Conservation (phyloP, 2,329 filamentous ascomycete genomes). For the Penicillium decumbens region DNA sequence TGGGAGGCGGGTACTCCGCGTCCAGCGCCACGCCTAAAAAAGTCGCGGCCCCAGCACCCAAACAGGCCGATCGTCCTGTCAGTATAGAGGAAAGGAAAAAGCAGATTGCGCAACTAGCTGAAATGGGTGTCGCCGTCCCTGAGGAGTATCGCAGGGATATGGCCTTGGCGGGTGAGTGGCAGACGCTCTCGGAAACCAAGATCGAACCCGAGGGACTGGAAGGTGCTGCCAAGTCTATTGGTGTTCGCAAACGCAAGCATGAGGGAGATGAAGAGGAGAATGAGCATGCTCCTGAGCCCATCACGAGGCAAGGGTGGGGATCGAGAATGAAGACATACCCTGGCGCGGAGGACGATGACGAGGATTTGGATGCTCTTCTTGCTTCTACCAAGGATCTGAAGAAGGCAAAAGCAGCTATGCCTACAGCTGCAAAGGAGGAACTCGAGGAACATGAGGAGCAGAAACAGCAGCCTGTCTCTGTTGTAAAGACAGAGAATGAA, state of each 20-base stretch:
- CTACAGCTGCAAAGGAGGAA: slow-evolving; percentile 7
- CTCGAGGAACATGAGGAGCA: slow-evolving; percentile 15
- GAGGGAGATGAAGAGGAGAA: slow-evolving; percentile 40
- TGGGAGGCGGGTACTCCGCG: slow-evolving; percentile 46
- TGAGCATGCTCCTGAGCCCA: slow-evolving; percentile 28
- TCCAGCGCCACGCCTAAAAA: slow-evolving; percentile 26
- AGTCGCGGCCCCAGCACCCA: slow-evolving; percentile 32
- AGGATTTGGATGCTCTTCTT: slow-evolving; percentile 43
- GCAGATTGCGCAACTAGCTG: slow-evolving; percentile 82
- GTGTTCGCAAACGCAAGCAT: slow-evolving; percentile 45
- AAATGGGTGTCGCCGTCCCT: slow-evolving; percentile 80
- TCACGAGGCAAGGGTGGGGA: slow-evolving; percentile 43
- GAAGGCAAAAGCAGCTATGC: slow-evolving; percentile 26
- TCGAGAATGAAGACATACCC: slow-evolving; percentile 41
- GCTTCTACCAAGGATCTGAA: slow-evolving; percentile 40
- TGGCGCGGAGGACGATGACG: slow-evolving; percentile 31
- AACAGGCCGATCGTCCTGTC: slow-evolving; percentile 36
- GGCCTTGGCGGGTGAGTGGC: slow-evolving; percentile 87
- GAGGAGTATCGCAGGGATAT: slow-evolving; percentile 72
- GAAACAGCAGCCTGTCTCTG: slow-evolving; percentile 9
- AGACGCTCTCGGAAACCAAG: slow-evolving; percentile 55
- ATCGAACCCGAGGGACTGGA: slow-evolving; percentile 40
- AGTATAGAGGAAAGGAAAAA: slow-evolving; percentile 67
- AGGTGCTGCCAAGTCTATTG: slow-evolving; percentile 38
- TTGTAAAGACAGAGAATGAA: slow-evolving; percentile 17